These are phyloP conservation scores for Xylogone sp. DNA, from an alignment of 2,329 filamentous ascomycete genomes.

Conservation along the genomic window DNA sequence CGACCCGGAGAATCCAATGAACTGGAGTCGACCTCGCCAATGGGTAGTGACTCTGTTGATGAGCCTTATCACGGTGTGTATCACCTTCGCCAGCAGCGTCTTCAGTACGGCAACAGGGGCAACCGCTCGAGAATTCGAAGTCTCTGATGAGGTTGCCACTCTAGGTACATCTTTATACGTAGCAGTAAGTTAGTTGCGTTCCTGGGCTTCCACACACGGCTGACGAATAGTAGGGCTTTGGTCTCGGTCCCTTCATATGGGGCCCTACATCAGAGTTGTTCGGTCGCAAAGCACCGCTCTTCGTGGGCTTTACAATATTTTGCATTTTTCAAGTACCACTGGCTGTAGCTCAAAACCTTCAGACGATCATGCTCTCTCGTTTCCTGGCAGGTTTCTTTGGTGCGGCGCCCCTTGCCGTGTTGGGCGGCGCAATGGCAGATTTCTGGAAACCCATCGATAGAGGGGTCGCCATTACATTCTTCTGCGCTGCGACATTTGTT, in stretches of 20 bases:
- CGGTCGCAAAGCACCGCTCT: too few relatives aligned
- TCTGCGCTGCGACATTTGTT: too few relatives aligned
- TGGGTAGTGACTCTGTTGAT: too few relatives aligned
- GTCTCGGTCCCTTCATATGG: too few relatives aligned
- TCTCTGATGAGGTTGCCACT: neutral
- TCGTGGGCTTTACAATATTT: too few relatives aligned
- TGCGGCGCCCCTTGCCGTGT: constrained; percentile 64
- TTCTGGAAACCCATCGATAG: neutral
- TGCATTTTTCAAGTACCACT: constrained; percentile 58
- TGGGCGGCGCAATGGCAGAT: constrained; percentile 42
- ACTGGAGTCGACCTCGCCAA: constrained; percentile 29
- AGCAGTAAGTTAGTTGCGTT: too few relatives aligned
- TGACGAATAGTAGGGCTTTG: too few relatives aligned
- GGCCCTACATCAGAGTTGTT: too few relatives aligned
- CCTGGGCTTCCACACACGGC: too few relatives aligned
- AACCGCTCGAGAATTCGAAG: neutral
- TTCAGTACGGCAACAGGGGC: neutral
- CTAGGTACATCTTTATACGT: too few relatives aligned
- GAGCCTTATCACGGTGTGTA: neutral
- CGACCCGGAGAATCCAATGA: constrained; percentile 52
- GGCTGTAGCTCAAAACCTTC: constrained; percentile 61
- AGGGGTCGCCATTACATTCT: too few relatives aligned
- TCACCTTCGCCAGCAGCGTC: constrained; percentile 3
- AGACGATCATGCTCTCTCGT: constrained; percentile 61
- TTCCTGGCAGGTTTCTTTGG: constrained; percentile 64